Evolutionary conservation across 768 basidiomycete species (phyloP), one percentile per base, ranked within the genome.

Genomic region (Lanmaoa rubissima): DNA sequence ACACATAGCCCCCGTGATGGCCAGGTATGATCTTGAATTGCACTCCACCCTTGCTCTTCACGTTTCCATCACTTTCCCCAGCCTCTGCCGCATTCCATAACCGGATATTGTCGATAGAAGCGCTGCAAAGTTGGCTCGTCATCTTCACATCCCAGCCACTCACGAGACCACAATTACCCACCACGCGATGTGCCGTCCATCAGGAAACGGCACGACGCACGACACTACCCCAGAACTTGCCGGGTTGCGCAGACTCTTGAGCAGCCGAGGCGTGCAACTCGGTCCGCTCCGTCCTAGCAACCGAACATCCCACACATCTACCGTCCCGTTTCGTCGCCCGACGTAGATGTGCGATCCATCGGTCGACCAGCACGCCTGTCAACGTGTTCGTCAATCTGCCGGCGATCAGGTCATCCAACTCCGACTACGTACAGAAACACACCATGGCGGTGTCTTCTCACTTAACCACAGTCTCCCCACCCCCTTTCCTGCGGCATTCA

Each of bases 281-380:
- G 82, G 81, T 0, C 84, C 84, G 52, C 84, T 77, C 28, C 78
- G 76, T 9, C 92, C 93, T 13, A 89, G 74, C 57, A 85, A 77
- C n/a, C 95, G 87, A 10, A 95, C 86, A 69, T 98, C 97, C 91
- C 92, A 98, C 16, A 97, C 83, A 65, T 97, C 93, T 48, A 98
- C 83, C 1, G 89, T 87, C 24, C 92, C 92, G 62, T 95, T 94
- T 48, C 95, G 80, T 61, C 96, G 79, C 10, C 96, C 95, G 13
- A 91, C 94, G 69, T 92, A 92, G 44, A 99, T 85, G 59, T 95
- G 90, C 5, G 79, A 80, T 16, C 96, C 95, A 60, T 93, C 86
- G 3, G 85, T 81, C 6, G 93, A 94, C 94, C 96, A 98, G 70
- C 90, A 94, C 16, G 95, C 94, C 95, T 98, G 64, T 42, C 40